A percentile compares a stretch with the other conserved stretches of the same genome.
Evolutionary conservation across 306 rosid genomes (phyloP).

Genomic region (Myrica gale): DNA sequence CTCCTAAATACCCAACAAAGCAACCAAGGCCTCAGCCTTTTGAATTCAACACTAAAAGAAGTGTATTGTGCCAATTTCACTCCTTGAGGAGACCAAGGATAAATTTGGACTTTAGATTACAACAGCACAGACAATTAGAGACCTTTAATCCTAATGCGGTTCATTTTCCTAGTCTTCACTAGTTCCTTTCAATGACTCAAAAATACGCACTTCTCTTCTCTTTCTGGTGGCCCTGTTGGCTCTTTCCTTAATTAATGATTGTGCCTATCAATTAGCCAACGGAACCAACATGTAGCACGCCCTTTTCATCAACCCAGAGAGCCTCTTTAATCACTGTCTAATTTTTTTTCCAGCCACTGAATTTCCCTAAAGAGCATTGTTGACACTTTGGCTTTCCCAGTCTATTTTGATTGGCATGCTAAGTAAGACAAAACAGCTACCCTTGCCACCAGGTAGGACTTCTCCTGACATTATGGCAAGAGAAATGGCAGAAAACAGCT

Average conservation of each 20-base stretch:
- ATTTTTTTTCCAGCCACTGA: background rate
- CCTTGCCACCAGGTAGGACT: too few species aligned
- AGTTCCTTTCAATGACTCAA: background rate
- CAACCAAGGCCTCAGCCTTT: background rate
- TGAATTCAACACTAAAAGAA: background rate
- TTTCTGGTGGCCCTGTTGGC: background rate
- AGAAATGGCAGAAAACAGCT: background rate
- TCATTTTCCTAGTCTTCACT: background rate
- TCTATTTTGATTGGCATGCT: background rate
- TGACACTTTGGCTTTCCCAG: conserved; percentile 2
- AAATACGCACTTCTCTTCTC: background rate
- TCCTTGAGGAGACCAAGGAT: background rate
- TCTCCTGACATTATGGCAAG: background rate
- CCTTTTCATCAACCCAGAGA: background rate
- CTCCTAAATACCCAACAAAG: background rate
- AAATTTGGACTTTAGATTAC: background rate
- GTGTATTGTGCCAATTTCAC: background rate
- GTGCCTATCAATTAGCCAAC: background rate
- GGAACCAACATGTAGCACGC: background rate
- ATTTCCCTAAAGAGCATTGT: background rate
- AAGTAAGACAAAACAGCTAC: background rate
- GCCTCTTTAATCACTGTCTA: background rate
- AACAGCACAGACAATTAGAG: background rate
- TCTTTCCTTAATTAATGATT: background rate
- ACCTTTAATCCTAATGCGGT: background rate